Evolutionary conservation across 2,329 filamentous ascomycete species (phyloP), one percentile per base, ranked within the genome.

Genomic region (Alternaria sp.): DNA sequence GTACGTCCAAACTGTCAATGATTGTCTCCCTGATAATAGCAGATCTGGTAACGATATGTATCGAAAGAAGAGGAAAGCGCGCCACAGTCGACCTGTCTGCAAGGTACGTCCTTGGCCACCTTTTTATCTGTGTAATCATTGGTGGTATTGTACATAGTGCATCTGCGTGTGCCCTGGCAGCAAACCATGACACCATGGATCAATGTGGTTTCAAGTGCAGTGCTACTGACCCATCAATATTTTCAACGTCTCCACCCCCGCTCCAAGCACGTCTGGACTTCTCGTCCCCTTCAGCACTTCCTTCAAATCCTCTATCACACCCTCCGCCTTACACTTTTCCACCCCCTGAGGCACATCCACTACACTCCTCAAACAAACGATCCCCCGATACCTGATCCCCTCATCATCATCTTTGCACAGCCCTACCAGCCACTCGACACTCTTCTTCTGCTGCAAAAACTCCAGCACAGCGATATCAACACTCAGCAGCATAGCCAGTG

Each of bases 401-500:
- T 85, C 85, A 6, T 91, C 87, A 28, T 85, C 84, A 65, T 97
- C 93, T 16, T 83, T 82, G 72, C 93, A 97, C 74, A 98, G 80
- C 0, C 85, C 87, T n/a, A 99, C 79, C n/a, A 98, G 71, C n/a
- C 92, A 87, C 63, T 89, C 85, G 4, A 95, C 84, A 1, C 92
- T 93, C 14, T 90, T 85, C 5, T 92, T 87, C 36, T 76, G 69
- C 60, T 87, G 86, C 38, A 97, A 71, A 3, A 98, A 85, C 4
- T 86, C 89, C 3, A 86, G 84, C 1, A 94, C 90, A 0, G 92
- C 91, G 2, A 86, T 85, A 69, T 95, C 92, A 75, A 90, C 93
- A 30, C 89, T 87, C 0, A 93, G 93, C 25, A 99, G 80, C 79
- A 92, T 92, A 0, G 94, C 95, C 51, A 99, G 79, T 0, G 93